Evolutionary conservation across 305 asterid genomes (phyloP), one percentile per base, ranked within the genome.

Genomic region (Fraxinus velutina): DNA sequence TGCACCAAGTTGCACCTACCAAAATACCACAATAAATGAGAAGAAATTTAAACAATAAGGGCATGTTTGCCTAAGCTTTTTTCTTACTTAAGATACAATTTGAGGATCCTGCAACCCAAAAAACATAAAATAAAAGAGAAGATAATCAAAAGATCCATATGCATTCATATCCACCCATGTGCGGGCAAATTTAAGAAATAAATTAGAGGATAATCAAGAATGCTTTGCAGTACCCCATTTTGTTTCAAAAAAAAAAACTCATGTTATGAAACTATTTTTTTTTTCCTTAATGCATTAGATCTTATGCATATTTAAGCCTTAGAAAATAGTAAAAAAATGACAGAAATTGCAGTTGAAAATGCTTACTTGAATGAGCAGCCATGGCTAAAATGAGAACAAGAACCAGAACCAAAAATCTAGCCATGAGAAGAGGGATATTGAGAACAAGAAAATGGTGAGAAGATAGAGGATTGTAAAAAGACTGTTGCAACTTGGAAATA

Each of bases 281-380:
- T 42, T 10, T 6, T 2, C 3, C 52, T 42, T 10, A 42, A 42
- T 42, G n/a, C 52, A 42, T 10, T 42, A 42, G 2, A 52, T 15
- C 4, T 52, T 17, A 19, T 42, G 83, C 75, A 82, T 77, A 24
- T 74, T 47, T 73, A 36, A 39, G 24, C 0, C 30, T 52, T 52
- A n/a, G 47, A 24, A 24, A 72, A 77, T 0, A 6, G 2, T 21
- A 4, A 33, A 33, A 33, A 50, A 29, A 60, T 42, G 7, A 2
- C n/a, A 60, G 29, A 17, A 24, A 64, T 12, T 73, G 34, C 15
- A 10, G 50, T 80, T 22, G 39, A 83, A 74, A 15, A 6, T 37
- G 83, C 94, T 87, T 91, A 91, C 97, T 85, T 77, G 97, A 91
- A 87, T 83, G 90, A 42, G 84, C 88, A 82, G 92, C 90, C 92